Evolutionary conservation across 345 rosid genomes (phyloP).

Genomic region (Citrus trifoliata): DNA sequence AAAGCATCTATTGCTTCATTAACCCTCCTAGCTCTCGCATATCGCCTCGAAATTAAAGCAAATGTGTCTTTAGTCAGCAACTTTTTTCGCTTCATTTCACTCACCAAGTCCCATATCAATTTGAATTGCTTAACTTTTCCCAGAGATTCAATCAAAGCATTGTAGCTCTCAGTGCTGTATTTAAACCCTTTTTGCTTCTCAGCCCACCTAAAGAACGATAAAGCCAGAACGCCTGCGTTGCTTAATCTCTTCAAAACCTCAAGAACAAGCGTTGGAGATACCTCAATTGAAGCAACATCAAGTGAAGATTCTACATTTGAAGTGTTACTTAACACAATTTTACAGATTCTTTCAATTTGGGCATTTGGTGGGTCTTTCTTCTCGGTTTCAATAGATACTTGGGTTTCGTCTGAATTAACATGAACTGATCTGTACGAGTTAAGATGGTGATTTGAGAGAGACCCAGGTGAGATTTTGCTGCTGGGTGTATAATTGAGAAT

Average conservation of each 20-base stretch:
- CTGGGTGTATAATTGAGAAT: slow-evolving; percentile 11
- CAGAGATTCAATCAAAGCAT: slow-evolving; percentile 66
- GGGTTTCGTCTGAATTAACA: slow-evolving; percentile 12
- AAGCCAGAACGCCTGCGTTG: slow-evolving; percentile 70
- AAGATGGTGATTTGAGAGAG: slow-evolving; percentile 17
- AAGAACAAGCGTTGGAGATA: slow-evolving; percentile 43
- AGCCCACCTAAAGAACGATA: slow-evolving; percentile 74
- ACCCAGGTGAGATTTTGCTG: neutral
- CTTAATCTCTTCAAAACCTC: slow-evolving; percentile 71
- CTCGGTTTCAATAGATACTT: neutral
- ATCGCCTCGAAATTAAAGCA: slow-evolving; percentile 62
- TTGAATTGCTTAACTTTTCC: slow-evolving; percentile 88
- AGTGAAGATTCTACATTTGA: slow-evolving; percentile 33
- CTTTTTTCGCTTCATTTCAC: slow-evolving; percentile 61
- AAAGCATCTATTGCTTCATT: slow-evolving; percentile 69
- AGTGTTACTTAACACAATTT: slow-evolving; percentile 32
- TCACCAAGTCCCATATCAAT: slow-evolving; percentile 53
- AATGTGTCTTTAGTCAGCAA: slow-evolving; percentile 75
- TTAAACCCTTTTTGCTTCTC: slow-evolving; percentile 65
- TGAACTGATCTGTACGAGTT: slow-evolving; percentile 22
- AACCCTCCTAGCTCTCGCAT: slow-evolving; percentile 66
- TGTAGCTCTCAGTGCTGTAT: slow-evolving; percentile 58
- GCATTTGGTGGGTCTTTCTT: slow-evolving; percentile 27
- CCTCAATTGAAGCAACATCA: slow-evolving; percentile 39
- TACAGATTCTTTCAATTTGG: slow-evolving; percentile 41